Base-by-base conservation (phyloP, 2,329 filamentous ascomycete genomes). In the Ilyonectria robusta region DNA sequence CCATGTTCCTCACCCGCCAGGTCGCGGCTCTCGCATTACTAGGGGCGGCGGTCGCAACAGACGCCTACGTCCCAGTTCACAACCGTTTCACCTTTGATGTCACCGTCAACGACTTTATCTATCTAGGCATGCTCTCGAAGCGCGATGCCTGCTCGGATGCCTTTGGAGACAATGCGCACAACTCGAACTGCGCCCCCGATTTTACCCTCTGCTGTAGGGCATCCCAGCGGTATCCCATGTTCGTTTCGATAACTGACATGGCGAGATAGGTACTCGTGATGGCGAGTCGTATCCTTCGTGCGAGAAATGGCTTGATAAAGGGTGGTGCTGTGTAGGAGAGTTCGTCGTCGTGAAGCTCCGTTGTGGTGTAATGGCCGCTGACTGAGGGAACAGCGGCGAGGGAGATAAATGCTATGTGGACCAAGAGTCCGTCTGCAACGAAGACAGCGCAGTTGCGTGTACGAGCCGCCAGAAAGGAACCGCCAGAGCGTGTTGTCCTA, bases 311-410 rank as follows among this genome's bases (percentile, higher is more conserved):
- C 56, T 72, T 10, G 55, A 56, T 15, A 69, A 70, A n/a, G 66
- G 64, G 21, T 72, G 68, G 70, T 70, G 68, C 23, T 72, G 68
- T 19, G 64, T 67, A 13, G 70, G 51, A 55, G 55, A 62, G 70
- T 68, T 67, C 44, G 64, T 66, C 17, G 29, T 15, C 17, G 7
- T 19, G 11, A 21, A 26, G 8, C 10, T 17, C n/a, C 17, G 17
- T 17, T 17, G 31, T 9, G 23, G 11, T 35, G 35, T 10, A 21
- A 7, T n/a, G 29, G 35, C 29, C 17, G 13, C 56, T 68, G 31
- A 64, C 56, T 26, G 26, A 21, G 8, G 19, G 3, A 29, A 59
- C 31, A 72, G 66, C 23, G 62, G 54, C 37, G 58, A 70, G 4
- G 35, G 40, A 11, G 64, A 62, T 19, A 63, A 67, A 35, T 70